Percentiles rank a stretch among this genome's conserved stretches.
phyloP scores from a whole-genome alignment of 257 asterid species.

The Galeopsis tetrahit region DNA sequence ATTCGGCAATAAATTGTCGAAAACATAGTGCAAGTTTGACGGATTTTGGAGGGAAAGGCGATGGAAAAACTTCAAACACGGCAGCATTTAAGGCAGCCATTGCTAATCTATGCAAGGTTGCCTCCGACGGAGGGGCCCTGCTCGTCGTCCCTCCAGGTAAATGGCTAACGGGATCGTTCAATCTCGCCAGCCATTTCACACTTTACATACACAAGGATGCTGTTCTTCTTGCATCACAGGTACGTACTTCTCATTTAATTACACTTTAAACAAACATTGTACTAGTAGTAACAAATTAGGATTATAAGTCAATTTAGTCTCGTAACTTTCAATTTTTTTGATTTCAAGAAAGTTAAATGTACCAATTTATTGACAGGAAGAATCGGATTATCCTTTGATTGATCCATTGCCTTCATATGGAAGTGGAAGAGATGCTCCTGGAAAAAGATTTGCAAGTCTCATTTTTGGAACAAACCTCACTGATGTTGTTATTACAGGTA shows the following conservation, averaged over 20 bases:
- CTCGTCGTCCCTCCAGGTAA: slow-evolving; percentile 73
- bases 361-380: slow-evolving; percentile 37
- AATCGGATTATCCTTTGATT: slow-evolving; percentile 55
- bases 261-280: not conserved
- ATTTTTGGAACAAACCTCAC: slow-evolving; percentile 68
- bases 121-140: slow-evolving; percentile 57
- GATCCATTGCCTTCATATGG: slow-evolving; percentile 85
- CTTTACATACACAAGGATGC: slow-evolving; percentile 62
- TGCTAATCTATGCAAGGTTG: slow-evolving; percentile 49
- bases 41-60: slow-evolving; percentile 67
- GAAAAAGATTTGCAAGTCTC: slow-evolving; percentile 63
- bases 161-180: slow-evolving; percentile 72
- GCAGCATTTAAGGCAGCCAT: slow-evolving; percentile 58
- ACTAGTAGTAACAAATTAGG: too few species aligned
- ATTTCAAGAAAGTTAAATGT: too few species aligned
- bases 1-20: slow-evolving; percentile 51
- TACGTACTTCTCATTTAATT: slow-evolving; percentile 35
- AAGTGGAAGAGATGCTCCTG: slow-evolving; percentile 59
- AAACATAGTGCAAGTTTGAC: slow-evolving; percentile 50
- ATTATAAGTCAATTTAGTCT: too few species aligned
- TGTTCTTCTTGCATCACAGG: slow-evolving; percentile 65
- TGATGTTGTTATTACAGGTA: slow-evolving; percentile 75
- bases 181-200: slow-evolving; percentile 65
- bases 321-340: too few species aligned
- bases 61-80: slow-evolving; percentile 60